phyloP scores from a whole-genome alignment of 306 rosid genomes.

The Chamaecrista fasciculata region DNA sequence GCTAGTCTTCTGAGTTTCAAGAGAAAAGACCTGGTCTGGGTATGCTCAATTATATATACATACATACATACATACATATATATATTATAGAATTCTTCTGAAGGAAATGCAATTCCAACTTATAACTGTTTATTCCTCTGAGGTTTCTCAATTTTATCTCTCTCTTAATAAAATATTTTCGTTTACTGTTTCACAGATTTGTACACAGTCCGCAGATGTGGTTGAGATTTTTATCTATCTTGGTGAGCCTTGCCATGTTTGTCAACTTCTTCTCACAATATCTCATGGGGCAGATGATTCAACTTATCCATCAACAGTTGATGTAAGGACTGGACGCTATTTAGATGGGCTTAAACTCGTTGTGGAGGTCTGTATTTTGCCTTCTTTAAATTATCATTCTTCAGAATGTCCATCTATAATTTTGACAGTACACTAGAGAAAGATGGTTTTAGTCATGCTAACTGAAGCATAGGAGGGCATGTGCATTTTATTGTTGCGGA shows the following conservation, averaged over 20 bases:
- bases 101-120: slow-evolving; percentile 14
- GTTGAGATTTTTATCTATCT: slow-evolving; percentile 91
- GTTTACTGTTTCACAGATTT: slow-evolving; percentile 63
- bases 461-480: slow-evolving; percentile 18
- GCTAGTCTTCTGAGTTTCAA: slow-evolving; percentile 86
- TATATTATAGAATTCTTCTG: no score
- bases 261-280: slow-evolving; percentile 99
- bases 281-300: slow-evolving; percentile 97
- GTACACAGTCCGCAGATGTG: slow-evolving; percentile 84
- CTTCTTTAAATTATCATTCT: slow-evolving; percentile 17
- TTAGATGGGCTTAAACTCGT: slow-evolving; percentile 82
- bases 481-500: slow-evolving; percentile 20
- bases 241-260: slow-evolving; percentile 95
- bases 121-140: slow-evolving; percentile 23
- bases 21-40: slow-evolving; percentile 81
- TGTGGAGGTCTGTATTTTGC: slow-evolving; percentile 66
- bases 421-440: slow-evolving; percentile 6
- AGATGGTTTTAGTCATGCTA: slow-evolving; percentile 21
- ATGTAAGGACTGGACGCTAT: slow-evolving; percentile 83
- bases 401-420: slow-evolving; percentile 8
- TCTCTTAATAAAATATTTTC: slow-evolving; percentile 19
- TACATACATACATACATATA: no score
- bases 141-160: slow-evolving; percentile 5
- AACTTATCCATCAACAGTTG: slow-evolving; percentile 93
- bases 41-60: no score